Percentiles rank a stretch among this genome's conserved stretches.
Evolutionary conservation across 805 yeast genomes (phyloP).

Genomic region (Starmerella potacharoeniae): DNA sequence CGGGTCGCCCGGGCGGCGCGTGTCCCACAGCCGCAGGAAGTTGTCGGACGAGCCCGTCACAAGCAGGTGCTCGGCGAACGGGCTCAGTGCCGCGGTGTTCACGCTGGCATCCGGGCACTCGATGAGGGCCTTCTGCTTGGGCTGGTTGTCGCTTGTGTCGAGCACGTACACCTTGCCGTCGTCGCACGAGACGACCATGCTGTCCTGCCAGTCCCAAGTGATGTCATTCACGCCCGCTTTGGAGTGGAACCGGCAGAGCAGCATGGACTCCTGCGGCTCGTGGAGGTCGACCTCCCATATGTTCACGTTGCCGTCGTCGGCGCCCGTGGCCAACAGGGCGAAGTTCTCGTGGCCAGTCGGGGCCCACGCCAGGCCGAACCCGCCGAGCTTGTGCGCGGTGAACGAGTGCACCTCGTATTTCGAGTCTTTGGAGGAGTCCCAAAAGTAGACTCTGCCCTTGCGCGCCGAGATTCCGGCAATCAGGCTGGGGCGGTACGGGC

Average conservation of each 20-base stretch:
- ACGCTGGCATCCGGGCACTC: conserved; percentile 49
- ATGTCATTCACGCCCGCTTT: conserved; percentile 56
- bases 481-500: conserved; percentile 9
- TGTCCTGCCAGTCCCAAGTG: conserved; percentile 40
- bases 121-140: conserved; percentile 15
- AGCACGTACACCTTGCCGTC: conserved; percentile 51
- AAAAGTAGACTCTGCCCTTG: conserved; percentile 10
- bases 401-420: no score
- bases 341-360: not conserved
- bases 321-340: conserved; percentile 43
- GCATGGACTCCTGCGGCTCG: not conserved
- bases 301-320: conserved; percentile 56
- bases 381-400: conserved; percentile 45
- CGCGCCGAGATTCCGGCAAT: conserved; percentile 16
- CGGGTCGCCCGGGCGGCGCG: conserved; percentile 42
- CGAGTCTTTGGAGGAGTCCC: not conserved
- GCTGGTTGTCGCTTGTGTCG: conserved; percentile 31
- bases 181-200: conserved; percentile 62
- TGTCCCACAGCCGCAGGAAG: conserved; percentile 61
- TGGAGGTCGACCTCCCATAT: conserved; percentile 47
- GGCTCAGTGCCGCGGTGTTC: conserved; percentile 59
- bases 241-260: not conserved
- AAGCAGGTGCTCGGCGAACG: conserved; percentile 39
- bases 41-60: conserved; percentile 33
- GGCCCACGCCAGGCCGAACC: conserved; percentile 66